Percentiles rank a stretch among this genome's conserved stretches.
phyloP scores from a whole-genome alignment of 75 land plant species.

The Ceratopteris richardii region DNA sequence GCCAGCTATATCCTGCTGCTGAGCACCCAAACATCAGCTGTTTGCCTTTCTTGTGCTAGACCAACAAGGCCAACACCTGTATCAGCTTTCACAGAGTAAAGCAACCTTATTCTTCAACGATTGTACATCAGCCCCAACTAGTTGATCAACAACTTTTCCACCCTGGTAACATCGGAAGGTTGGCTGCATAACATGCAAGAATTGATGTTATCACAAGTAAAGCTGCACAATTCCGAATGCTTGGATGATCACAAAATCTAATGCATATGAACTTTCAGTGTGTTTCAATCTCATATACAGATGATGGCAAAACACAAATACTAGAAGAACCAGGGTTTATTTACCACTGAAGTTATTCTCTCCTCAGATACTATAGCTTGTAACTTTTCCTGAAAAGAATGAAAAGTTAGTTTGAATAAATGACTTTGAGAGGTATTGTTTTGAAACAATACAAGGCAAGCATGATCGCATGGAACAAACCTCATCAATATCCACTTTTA shows the following conservation, averaged over 20 bases:
- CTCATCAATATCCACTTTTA: conserved; percentile 29
- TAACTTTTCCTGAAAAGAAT: neutral
- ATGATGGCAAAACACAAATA: too few species aligned
- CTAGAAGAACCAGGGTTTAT: neutral
- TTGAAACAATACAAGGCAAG: too few species aligned
- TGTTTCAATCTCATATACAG: too few species aligned
- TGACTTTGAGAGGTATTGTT: too few species aligned
- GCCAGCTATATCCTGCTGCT: too few species aligned
- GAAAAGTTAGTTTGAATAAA: too few species aligned
- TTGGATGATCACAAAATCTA: too few species aligned
- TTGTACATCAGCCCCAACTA: conserved; percentile 12
- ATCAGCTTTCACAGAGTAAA: conserved; percentile 9
- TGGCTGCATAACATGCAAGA: conserved; percentile 8
- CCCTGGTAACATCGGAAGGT: conserved; percentile 8
- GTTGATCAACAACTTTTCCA: conserved; percentile 10
- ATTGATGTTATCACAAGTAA: neutral
- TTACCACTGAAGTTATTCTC: conserved; percentile 4
- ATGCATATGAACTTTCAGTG: conserved; percentile 1
- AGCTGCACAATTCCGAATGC: too few species aligned
- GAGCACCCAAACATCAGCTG: too few species aligned
- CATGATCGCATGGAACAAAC: neutral
- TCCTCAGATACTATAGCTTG: neutral
- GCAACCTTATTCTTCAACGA: conserved; percentile 7
- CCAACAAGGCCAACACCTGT: too few species aligned
- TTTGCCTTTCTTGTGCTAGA: too few species aligned